Conservation (phyloP, 2,329 filamentous ascomycete genomes). For the Pseudogymnoascus sp. region DNA sequence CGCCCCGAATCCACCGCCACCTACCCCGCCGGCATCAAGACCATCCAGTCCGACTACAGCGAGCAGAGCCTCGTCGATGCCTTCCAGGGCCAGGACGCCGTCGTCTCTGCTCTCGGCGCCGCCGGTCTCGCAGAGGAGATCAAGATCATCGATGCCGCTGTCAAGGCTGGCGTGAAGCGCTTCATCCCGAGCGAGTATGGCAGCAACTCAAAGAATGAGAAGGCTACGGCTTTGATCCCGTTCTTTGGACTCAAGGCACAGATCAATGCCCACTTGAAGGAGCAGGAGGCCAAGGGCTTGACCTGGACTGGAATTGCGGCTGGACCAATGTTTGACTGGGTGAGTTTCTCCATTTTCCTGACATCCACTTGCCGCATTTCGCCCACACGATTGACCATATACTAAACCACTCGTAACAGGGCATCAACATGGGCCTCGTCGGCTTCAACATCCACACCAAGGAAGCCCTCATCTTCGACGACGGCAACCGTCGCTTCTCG, state of each 20-base stretch:
- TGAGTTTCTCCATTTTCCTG: background rate
- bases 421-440: slow-evolving; percentile 22
- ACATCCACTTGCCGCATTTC: slow-evolving; percentile 16
- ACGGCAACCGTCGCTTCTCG: slow-evolving; percentile 22
- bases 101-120: slow-evolving; percentile 38
- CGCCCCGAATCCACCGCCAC: slow-evolving; percentile 22
- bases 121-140: slow-evolving; percentile 37
- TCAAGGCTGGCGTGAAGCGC: slow-evolving; percentile 47
- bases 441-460: slow-evolving; percentile 28
- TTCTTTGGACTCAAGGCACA: slow-evolving; percentile 30
- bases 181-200: slow-evolving; percentile 51
- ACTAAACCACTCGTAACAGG: slow-evolving; percentile 17
- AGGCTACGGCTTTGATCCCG: slow-evolving; percentile 19
- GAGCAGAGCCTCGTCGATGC: slow-evolving; percentile 13
- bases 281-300: slow-evolving; percentile 21
- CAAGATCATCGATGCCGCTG: slow-evolving; percentile 48
- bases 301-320: slow-evolving; percentile 30
- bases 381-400: background rate
- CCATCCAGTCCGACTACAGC: slow-evolving; percentile 11
- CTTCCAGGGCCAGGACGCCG: slow-evolving; percentile 31
- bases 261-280: slow-evolving; percentile 27
- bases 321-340: slow-evolving; percentile 22
- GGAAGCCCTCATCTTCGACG: slow-evolving; percentile 27
- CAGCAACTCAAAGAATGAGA: slow-evolving; percentile 26
- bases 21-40: slow-evolving; percentile 17